Evolutionary conservation across 2,329 filamentous ascomycete species (phyloP).

Genomic region (Colletotrichum sublineola): DNA sequence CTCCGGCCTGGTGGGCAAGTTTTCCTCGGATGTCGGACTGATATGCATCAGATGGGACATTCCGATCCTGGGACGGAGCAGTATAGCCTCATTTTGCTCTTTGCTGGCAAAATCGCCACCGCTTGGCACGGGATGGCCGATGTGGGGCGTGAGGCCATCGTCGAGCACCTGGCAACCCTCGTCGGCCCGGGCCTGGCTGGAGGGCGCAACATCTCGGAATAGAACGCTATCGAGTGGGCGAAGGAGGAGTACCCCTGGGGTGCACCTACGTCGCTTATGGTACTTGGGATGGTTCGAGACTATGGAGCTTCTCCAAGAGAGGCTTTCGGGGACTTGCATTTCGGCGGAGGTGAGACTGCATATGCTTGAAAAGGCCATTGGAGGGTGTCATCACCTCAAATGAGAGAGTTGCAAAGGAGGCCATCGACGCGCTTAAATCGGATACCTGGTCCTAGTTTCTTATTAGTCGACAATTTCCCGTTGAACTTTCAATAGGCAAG

Average conservation of each 20-base stretch:
- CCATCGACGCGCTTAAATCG: not conserved
- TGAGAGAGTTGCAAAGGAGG: constrained; percentile 31
- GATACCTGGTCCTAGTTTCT: not conserved
- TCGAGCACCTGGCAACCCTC: constrained; percentile 43
- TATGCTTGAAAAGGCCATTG: constrained; percentile 48
- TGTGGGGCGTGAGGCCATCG: constrained; percentile 31
- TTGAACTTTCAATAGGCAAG: not conserved
- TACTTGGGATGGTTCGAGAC: constrained; percentile 30
- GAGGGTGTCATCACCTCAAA: constrained; percentile 46
- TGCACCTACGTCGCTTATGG: constrained; percentile 38
- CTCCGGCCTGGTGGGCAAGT: constrained; percentile 56
- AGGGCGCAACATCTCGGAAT: constrained; percentile 36
- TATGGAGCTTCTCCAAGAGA: constrained; percentile 48
- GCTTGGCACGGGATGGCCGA: constrained; percentile 44
- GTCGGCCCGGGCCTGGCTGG: constrained; percentile 34
- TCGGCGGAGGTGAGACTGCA: constrained; percentile 46
- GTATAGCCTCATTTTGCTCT: constrained; percentile 50
- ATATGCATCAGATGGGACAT: constrained; percentile 49
- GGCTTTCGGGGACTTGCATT: constrained; percentile 47
- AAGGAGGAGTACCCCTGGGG: constrained; percentile 43
- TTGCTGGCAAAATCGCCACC: constrained; percentile 49
- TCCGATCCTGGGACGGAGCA: constrained; percentile 43
- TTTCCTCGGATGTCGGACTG: constrained; percentile 51
- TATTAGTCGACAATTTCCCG: too few species aligned
- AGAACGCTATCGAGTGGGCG: constrained; percentile 43